Conservation (phyloP, 179 eudicot genomes). For the Drosera spatulata region DNA sequence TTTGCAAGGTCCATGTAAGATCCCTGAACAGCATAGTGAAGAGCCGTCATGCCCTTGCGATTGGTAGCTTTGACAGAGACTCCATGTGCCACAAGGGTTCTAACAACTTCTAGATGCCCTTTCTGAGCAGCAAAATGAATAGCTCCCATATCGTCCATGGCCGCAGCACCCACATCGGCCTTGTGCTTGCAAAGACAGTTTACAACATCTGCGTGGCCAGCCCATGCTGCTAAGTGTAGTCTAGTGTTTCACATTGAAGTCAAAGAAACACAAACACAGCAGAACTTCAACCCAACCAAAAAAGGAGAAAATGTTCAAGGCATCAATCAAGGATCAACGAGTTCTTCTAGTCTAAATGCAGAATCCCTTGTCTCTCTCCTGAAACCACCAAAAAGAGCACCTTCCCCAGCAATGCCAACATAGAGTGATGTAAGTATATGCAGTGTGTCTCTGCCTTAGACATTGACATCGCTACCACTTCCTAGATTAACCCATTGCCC, state of each 20-base stretch:
- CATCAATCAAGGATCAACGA: background rate
- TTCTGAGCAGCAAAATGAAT: slow-evolving; percentile 93
- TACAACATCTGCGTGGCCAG: slow-evolving; percentile 72
- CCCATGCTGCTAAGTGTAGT: slow-evolving; percentile 95
- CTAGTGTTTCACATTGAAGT: slow-evolving; percentile 29
- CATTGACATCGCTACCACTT: no score
- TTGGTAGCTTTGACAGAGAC: slow-evolving; percentile 57
- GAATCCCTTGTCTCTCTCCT: no score
- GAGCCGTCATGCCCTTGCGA: slow-evolving; percentile 89
- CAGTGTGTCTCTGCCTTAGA: no score
- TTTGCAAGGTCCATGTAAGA: slow-evolving; percentile 65
- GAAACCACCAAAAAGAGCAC: no score
- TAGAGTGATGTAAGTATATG: no score
- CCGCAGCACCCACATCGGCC: slow-evolving; percentile 91
- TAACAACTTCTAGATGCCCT: slow-evolving; percentile 79
- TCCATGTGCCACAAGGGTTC: slow-evolving; percentile 52
- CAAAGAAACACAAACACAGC: slow-evolving; percentile 20
- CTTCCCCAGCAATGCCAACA: no score
- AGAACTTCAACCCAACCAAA: background rate
- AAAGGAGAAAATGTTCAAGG: background rate
- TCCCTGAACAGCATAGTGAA: slow-evolving; percentile 91
- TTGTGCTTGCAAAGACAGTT: slow-evolving; percentile 73
- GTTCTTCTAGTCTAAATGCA: no score
- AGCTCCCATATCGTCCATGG: slow-evolving; percentile 95
- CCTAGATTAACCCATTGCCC: no score